phyloP scores from a whole-genome alignment of 148 eudicot genomes.

The Dianthus caryophyllus region DNA sequence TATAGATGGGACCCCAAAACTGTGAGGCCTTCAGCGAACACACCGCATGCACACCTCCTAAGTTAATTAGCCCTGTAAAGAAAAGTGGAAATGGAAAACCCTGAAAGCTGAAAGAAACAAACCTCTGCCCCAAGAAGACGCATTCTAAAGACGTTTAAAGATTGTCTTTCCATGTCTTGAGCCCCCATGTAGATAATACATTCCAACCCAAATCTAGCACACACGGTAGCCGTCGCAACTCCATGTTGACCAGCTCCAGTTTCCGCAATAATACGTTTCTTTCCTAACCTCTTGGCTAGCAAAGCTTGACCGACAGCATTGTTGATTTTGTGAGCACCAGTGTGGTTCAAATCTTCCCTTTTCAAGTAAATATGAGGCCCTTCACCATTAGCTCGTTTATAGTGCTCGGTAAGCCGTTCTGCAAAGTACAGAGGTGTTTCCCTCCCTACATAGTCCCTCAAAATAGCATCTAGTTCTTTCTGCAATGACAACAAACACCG shows the following conservation, averaged over 20 bases:
- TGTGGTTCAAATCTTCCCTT: conserved; percentile 93
- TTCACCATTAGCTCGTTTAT: conserved; percentile 70
- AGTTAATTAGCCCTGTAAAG: background rate
- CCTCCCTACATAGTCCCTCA: conserved; percentile 93
- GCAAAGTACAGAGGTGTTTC: conserved; percentile 94
- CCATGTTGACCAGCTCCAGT: conserved; percentile 99
- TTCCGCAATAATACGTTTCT: conserved; percentile 92
- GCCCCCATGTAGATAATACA: conserved; percentile 96
- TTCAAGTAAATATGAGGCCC: conserved; percentile 85
- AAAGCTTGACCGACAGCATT: conserved; percentile 96
- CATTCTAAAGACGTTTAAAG: conserved; percentile 91
- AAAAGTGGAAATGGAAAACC: background rate
- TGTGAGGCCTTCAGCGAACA: too few species aligned
- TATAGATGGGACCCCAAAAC: too few species aligned
- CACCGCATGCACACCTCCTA: too few species aligned
- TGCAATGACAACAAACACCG: conserved; percentile 29
- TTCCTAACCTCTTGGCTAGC: conserved; percentile 85
- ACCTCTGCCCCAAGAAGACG: conserved; percentile 99
- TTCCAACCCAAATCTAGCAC: conserved; percentile 89
- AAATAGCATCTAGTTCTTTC: conserved; percentile 69
- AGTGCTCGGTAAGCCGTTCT: conserved; percentile 86
- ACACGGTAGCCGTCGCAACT: conserved; percentile 96
- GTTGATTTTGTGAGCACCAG: conserved; percentile 94
- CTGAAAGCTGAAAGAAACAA: conserved; percentile 16
- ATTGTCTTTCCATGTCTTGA: conserved; percentile 95